Evolutionary conservation across 495 filamentous ascomycete species (phyloP).

Genomic region (Trichoderma asperelloides): DNA sequence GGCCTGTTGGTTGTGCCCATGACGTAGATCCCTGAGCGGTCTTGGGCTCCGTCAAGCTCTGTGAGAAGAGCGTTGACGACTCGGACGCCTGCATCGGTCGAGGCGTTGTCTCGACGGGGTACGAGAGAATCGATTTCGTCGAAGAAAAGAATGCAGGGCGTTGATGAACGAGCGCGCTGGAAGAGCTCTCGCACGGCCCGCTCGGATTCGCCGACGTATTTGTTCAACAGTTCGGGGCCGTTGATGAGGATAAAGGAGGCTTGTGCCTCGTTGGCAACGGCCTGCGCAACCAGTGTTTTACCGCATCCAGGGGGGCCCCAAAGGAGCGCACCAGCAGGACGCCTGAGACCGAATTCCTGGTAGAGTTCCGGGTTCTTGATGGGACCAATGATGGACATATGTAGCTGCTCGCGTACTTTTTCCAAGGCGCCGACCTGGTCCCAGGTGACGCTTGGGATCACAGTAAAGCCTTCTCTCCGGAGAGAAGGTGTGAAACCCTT

Average conservation of each 20-base stretch:
- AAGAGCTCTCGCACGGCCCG: constrained; percentile 90
- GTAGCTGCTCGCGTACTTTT: constrained; percentile 69
- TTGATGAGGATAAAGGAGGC: constrained; percentile 99
- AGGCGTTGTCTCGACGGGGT: constrained; percentile 69
- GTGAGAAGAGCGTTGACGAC: constrained; percentile 97
- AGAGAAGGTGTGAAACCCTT: constrained; percentile 85
- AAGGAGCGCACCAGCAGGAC: constrained; percentile 83
- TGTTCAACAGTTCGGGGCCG: constrained; percentile 88
- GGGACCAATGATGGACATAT: constrained; percentile 84
- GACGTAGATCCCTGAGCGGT: constrained; percentile 81
- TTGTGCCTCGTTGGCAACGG: constrained; percentile 87
- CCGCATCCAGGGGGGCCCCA: constrained; percentile 97
- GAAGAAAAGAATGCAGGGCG: constrained; percentile 95
- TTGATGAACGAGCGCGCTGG: constrained; percentile 70
- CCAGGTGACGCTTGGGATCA: constrained; percentile 96
- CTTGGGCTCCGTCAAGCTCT: constrained; percentile 80
- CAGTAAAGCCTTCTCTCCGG: constrained; percentile 93
- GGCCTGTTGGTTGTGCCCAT: constrained; percentile 92
- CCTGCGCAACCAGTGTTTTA: constrained; percentile 93
- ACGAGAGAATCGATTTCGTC: constrained; percentile 93
- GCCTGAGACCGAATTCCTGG: constrained; percentile 70
- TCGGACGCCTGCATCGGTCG: constrained; percentile 73
- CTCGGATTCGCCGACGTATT: constrained; percentile 93
- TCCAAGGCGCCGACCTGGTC: constrained; percentile 80
- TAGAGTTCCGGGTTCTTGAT: constrained; percentile 81